These are phyloP conservation scores for Boehmeria nivea DNA, from an alignment of 306 rosid species.

Conservation along the genomic window DNA sequence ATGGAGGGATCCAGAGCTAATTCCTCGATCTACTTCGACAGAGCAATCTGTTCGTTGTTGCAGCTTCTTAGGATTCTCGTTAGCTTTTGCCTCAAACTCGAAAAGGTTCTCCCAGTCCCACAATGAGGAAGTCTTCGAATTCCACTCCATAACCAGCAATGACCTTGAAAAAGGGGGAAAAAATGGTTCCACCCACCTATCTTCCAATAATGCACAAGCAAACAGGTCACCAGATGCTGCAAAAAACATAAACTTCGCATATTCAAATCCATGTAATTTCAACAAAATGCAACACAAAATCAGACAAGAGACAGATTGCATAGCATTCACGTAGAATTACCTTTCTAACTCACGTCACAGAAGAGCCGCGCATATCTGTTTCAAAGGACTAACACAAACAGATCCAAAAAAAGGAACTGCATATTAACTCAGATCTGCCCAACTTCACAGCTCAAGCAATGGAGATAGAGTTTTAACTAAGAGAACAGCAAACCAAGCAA, in stretches of 20 bases:
- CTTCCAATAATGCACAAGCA: too few species aligned
- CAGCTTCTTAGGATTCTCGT: slow-evolving; percentile 49
- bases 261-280: neutral
- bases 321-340: slow-evolving; percentile 10
- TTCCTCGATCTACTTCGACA: slow-evolving; percentile 47
- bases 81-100: slow-evolving; percentile 41
- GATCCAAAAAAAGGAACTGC: too few species aligned
- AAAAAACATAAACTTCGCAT: slow-evolving; percentile 25
- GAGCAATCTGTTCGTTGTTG: slow-evolving; percentile 47
- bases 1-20: slow-evolving; percentile 44
- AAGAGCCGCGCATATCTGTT: too few species aligned
- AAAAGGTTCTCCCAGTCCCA: slow-evolving; percentile 84
- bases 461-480: too few species aligned
- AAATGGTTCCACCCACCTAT: slow-evolving; percentile 24
- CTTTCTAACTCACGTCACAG: slow-evolving; percentile 10
- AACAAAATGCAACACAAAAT: too few species aligned
- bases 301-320: neutral
- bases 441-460: too few species aligned
- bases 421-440: too few species aligned
- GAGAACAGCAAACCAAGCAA: too few species aligned
- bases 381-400: too few species aligned
- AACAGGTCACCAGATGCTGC: too few species aligned
- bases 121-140: slow-evolving; percentile 45
- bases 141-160: slow-evolving; percentile 73
- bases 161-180: neutral